phyloP scores from a whole-genome alignment of 192 early-diverging fungal genomes.

The Coemansia pectinata region DNA sequence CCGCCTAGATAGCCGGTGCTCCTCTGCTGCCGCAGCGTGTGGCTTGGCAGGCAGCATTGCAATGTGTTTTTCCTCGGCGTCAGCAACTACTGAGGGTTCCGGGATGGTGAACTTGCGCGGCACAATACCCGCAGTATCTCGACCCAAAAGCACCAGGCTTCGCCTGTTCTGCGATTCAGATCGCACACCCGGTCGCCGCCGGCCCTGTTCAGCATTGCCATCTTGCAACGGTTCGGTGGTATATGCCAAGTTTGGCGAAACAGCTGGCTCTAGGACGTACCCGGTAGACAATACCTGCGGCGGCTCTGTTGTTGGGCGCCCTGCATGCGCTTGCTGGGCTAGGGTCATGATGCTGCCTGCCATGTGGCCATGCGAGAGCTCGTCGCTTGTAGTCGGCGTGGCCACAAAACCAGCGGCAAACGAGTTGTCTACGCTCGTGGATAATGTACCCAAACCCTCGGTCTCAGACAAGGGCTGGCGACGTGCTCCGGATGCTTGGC shows the following conservation, averaged over 20 bases:
- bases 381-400: not conserved
- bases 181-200: slow-evolving; percentile 1
- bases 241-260: not conserved
- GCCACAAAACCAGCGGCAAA: not conserved
- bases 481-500: slow-evolving; percentile 12
- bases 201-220: not conserved
- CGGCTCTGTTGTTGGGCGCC: not conserved
- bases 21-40: slow-evolving; percentile 16
- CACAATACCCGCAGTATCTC: slow-evolving; percentile 29
- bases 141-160: slow-evolving; percentile 25
- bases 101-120: slow-evolving; percentile 54
- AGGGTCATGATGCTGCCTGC: slow-evolving; percentile 7
- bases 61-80: slow-evolving; percentile 39
- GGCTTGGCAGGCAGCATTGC: slow-evolving; percentile 48
- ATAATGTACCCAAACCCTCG: not conserved
- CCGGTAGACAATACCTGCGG: not conserved
- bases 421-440: not conserved
- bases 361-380: not conserved
- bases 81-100: slow-evolving; percentile 48
- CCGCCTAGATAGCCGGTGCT: slow-evolving; percentile 39
- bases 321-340: not conserved
- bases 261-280: not conserved
- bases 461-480: not conserved
- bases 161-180: not conserved
- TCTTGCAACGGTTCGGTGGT: not conserved